Conservation (phyloP, 495 filamentous ascomycete species). For the Podospora didyma region DNA sequence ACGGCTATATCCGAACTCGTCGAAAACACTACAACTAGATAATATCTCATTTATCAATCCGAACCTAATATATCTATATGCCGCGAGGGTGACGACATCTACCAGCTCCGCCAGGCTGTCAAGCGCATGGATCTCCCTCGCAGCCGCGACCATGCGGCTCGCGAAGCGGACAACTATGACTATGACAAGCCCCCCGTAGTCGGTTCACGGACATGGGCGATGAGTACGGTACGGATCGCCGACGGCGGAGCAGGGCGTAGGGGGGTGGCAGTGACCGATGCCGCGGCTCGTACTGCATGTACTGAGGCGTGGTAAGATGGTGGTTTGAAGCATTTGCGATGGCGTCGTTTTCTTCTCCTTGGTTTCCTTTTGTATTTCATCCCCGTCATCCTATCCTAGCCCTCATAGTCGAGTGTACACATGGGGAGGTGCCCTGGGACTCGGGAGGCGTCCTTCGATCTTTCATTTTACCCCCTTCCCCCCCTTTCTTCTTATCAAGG, state of each 20-base stretch:
- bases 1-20: too few species aligned
- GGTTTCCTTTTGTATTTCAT: too few species aligned
- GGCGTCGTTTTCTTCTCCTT: too few species aligned
- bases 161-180: constrained; percentile 2
- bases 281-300: constrained; percentile 11
- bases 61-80: too few species aligned
- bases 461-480: too few species aligned
- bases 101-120: constrained; percentile 21
- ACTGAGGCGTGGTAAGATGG: not conserved
- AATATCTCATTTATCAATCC: too few species aligned
- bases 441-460: too few species aligned
- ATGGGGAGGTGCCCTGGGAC: too few species aligned
- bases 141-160: not conserved
- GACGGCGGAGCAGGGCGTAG: constrained; percentile 12
- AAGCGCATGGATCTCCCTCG: constrained; percentile 23
- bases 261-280: constrained; percentile 13
- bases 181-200: not conserved
- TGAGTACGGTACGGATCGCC: constrained; percentile 5
- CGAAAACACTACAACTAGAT: too few species aligned
- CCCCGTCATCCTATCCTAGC: too few species aligned
- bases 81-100: constrained; percentile 16
- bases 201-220: constrained; percentile 9
- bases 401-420: too few species aligned
- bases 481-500: too few species aligned
- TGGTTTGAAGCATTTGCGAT: constrained; percentile 2